Evolutionary conservation across 345 rosid genomes (phyloP).

Genomic region (Pugionium cornutum): DNA sequence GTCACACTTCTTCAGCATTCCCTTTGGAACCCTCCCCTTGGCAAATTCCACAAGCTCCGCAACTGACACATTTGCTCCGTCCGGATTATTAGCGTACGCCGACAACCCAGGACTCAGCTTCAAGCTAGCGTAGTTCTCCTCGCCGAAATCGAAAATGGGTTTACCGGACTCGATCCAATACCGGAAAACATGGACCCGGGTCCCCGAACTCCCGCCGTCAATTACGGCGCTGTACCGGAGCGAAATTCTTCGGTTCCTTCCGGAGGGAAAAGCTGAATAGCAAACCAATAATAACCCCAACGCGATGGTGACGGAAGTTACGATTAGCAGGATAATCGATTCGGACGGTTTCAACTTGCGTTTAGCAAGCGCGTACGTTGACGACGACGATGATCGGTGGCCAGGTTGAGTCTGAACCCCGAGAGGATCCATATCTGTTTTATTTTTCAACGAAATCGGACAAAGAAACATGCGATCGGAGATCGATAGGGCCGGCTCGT

Average conservation of each 20-base stretch:
- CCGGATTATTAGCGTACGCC: slow-evolving; percentile 58
- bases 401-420: slow-evolving; percentile 53
- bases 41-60: slow-evolving; percentile 65
- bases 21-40: slow-evolving; percentile 54
- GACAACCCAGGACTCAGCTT: slow-evolving; percentile 85
- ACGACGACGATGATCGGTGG: slow-evolving; percentile 39
- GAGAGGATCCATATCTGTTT: slow-evolving; percentile 55
- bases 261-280: slow-evolving; percentile 37
- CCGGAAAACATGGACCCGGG: slow-evolving; percentile 66
- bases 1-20: slow-evolving; percentile 65
- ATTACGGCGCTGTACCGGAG: slow-evolving; percentile 52
- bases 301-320: slow-evolving; percentile 33
- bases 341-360: slow-evolving; percentile 37
- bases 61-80: slow-evolving; percentile 57
- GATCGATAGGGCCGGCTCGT: slow-evolving; percentile 20
- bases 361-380: slow-evolving; percentile 43
- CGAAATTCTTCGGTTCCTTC: slow-evolving; percentile 7
- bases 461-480: slow-evolving; percentile 35
- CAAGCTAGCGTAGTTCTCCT: slow-evolving; percentile 49
- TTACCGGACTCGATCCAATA: slow-evolving; percentile 41
- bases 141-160: slow-evolving; percentile 53
- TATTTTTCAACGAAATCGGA: slow-evolving; percentile 29
- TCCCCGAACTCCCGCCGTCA: slow-evolving; percentile 92
- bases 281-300: slow-evolving; percentile 34
- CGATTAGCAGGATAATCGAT: slow-evolving; percentile 30